A percentile compares a stretch with the other conserved stretches of the same genome.
Evolutionary conservation across 495 filamentous ascomycete genomes (phyloP).

Genomic region (Trichoderma asperelloides): DNA sequence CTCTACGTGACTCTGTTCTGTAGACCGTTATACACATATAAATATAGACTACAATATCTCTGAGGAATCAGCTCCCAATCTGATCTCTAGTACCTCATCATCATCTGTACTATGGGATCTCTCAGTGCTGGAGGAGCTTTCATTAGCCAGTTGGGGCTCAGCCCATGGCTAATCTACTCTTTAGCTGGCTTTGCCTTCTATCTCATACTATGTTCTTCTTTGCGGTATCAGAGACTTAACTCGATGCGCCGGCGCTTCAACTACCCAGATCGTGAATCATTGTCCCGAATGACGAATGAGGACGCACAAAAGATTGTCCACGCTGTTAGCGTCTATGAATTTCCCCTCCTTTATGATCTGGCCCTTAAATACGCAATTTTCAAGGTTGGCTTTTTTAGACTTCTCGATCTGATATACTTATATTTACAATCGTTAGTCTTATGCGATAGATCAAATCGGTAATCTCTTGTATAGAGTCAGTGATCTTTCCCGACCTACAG

Average conservation of each 20-base stretch:
- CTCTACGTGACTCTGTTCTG: background rate
- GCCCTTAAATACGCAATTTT: slow-evolving; percentile 58
- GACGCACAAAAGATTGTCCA: slow-evolving; percentile 51
- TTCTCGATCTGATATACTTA: background rate
- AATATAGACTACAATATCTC: background rate
- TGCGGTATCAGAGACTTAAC: slow-evolving; percentile 43
- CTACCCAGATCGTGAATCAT: slow-evolving; percentile 45
- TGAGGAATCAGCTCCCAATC: background rate
- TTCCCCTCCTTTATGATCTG: slow-evolving; percentile 48
- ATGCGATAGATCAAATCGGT: slow-evolving; percentile 57
- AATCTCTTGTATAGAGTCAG: slow-evolving; percentile 46
- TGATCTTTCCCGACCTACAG: slow-evolving; percentile 45
- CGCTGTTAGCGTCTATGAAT: slow-evolving; percentile 41
- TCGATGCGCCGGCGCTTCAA: slow-evolving; percentile 37
- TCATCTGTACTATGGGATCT: background rate
- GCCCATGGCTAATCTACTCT: background rate
- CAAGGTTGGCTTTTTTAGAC: slow-evolving; percentile 28
- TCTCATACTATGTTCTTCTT: slow-evolving; percentile 23
- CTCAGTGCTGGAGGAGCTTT: background rate
- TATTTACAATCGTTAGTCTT: slow-evolving; percentile 37
- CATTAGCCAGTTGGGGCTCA: background rate
- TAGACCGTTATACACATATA: background rate
- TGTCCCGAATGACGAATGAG: slow-evolving; percentile 53
- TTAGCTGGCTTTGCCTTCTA: slow-evolving; percentile 19
- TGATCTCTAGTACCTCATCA: background rate